Conservation (phyloP, 1,284 basidiomycete species). For the Trichosporon coremiiforme region DNA sequence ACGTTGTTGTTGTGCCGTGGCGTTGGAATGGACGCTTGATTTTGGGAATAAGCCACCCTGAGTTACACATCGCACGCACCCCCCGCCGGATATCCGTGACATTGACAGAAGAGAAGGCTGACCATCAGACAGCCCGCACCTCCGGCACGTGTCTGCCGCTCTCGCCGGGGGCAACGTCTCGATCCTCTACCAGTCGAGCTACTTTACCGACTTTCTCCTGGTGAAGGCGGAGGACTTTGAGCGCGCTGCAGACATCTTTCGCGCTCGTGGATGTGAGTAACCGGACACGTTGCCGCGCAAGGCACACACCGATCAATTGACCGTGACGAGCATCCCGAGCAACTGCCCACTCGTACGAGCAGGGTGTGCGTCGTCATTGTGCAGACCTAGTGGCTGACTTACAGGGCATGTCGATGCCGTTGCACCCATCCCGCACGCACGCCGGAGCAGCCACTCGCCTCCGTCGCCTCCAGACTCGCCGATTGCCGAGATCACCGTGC, state of each 20-base stretch:
- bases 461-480: constrained; percentile 21
- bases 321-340: background rate
- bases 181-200: constrained; percentile 80
- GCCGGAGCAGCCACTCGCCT: constrained; percentile 1
- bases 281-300: background rate
- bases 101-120: constrained; percentile 4
- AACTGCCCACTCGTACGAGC: constrained; percentile 17
- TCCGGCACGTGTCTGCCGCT: constrained; percentile 74
- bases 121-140: constrained; percentile 50
- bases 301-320: background rate
- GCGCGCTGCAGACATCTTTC: constrained; percentile 42
- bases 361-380: background rate
- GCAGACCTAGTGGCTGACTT: constrained; percentile 15
- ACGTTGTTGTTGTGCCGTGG: background rate
- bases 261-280: constrained; percentile 47
- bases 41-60: background rate
- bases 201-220: constrained; percentile 81
- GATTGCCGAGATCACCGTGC: constrained; percentile 43
- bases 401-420: constrained; percentile 41
- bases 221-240: constrained; percentile 55
- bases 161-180: constrained; percentile 77
- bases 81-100: background rate
- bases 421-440: constrained; percentile 13
- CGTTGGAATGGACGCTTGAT: background rate
- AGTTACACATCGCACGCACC: constrained; percentile 1